Base-by-base conservation (phyloP, 768 basidiomycete species). In the Mycena sanguinolenta region DNA sequence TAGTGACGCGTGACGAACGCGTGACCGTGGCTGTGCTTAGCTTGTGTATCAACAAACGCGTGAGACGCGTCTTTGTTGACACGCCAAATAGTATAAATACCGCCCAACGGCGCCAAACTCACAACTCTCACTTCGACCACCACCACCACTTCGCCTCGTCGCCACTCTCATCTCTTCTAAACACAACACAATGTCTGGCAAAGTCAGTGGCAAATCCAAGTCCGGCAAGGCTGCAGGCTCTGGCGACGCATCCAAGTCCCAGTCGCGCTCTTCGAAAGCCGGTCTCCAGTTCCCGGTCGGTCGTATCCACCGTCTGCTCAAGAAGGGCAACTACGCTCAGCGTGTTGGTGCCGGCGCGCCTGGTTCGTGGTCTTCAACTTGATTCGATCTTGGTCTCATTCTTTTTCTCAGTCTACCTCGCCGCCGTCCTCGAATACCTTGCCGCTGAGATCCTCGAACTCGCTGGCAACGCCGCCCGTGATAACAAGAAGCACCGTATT, bases 401-500 rank as follows among this genome's bases (percentile, higher is more conserved):
- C n/a, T 50, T 67, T 36, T 50, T 42, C 42, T 12, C 75, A 93
- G 94, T 97, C 55, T 97, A 97, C 83, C 91, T 96, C 73, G 95
- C 95, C 61, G 95, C 95, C 54, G 95, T 96, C 67, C 91, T 97
- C 67, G 96, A 96, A 79, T 95, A 97, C 82, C 89, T 97, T 70
- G 90, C 95, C 46, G 96, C 96, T 54, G 96, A 97, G 80, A 96
- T 97, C 80, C 89, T 97, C 75, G 96, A 97, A 84, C 85, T 97
- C 52, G 95, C 96, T 70, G 96, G 96, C 42, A 94, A 94, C 66
- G 94, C 94, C 39, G 94, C 94, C 50, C 92, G 94, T 66, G 94
- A 93, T 82, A 95, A 95, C 87, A 95, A 95, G 88, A 95, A 96
- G 85, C 93, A 95, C 73, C 95, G 96, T 89, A 97, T 97, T 77